Conservation (phyloP, 2,329 filamentous ascomycete genomes). For the Colletotrichum phormii region DNA sequence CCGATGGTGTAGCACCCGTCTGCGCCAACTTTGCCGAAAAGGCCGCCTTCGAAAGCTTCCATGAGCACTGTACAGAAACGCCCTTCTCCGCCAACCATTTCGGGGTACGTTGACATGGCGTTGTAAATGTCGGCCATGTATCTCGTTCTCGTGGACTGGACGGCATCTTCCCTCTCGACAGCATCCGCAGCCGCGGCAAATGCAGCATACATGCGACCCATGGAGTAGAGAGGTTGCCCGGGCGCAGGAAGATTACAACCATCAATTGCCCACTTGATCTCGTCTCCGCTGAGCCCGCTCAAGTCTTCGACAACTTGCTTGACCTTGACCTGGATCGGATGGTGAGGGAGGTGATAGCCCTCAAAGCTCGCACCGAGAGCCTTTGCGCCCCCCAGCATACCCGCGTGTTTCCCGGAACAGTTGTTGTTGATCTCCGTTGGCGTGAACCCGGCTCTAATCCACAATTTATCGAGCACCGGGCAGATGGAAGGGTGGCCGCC, state of each 20-base stretch:
- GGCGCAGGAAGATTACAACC: slow-evolving; percentile 61
- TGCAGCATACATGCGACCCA: slow-evolving; percentile 50
- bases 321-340: slow-evolving; percentile 54
- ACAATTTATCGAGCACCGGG: slow-evolving; percentile 48
- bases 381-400: slow-evolving; percentile 57
- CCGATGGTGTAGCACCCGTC: slow-evolving; percentile 61
- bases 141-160: slow-evolving; percentile 28
- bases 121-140: slow-evolving; percentile 50
- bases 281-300: slow-evolving; percentile 40
- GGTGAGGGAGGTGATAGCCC: slow-evolving; percentile 49
- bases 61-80: slow-evolving; percentile 61
- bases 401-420: slow-evolving; percentile 61
- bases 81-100: slow-evolving; percentile 56
- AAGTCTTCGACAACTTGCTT: slow-evolving; percentile 50
- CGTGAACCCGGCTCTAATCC: slow-evolving; percentile 51
- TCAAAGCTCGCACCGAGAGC: slow-evolving; percentile 46
- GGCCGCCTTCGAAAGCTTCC: slow-evolving; percentile 47
- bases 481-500: slow-evolving; percentile 54
- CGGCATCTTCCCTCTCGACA: neutral
- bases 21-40: slow-evolving; percentile 61
- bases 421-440: slow-evolving; percentile 56
- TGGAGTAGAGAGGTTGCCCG: slow-evolving; percentile 49
- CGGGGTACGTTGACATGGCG: slow-evolving; percentile 55
- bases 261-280: slow-evolving; percentile 56
- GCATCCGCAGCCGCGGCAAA: slow-evolving; percentile 50